Conservation (phyloP, 2,329 filamentous ascomycete genomes). For the Aspergillus hortae region DNA sequence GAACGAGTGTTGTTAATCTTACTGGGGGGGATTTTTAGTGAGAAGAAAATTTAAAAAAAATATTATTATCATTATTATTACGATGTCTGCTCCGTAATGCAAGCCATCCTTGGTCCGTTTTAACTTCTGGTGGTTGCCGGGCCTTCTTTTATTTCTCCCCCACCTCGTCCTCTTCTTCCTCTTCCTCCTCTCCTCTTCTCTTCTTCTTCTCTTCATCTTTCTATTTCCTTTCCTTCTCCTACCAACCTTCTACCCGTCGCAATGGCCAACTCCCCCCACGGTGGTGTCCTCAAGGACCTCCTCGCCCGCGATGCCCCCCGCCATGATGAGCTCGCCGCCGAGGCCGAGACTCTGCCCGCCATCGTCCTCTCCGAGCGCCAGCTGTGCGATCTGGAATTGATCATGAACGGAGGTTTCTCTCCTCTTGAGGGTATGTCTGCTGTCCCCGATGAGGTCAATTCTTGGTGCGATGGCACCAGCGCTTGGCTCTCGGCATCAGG, state of each 20-base stretch:
- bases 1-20: not conserved
- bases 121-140: constrained; percentile 2
- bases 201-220: constrained; percentile 7
- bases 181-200: not conserved
- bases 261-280: constrained; percentile 64
- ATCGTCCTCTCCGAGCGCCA: constrained; percentile 87
- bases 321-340: constrained; percentile 71
- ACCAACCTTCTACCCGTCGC: constrained; percentile 15
- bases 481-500: constrained; percentile 5
- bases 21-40: not conserved
- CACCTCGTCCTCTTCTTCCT: not conserved
- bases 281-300: constrained; percentile 96
- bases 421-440: constrained; percentile 78
- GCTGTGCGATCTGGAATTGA: constrained; percentile 94
- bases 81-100: not conserved
- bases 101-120: constrained; percentile 6
- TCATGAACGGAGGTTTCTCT: constrained; percentile 96
- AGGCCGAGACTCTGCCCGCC: constrained; percentile 83
- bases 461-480: constrained; percentile 5
- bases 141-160: constrained; percentile 1
- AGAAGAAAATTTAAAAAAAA: not conserved
- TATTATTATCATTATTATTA: too few relatives aligned
- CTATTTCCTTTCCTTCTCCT: constrained; percentile 1
- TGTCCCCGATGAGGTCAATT: constrained; percentile 1
- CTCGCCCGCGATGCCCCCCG: constrained; percentile 86